These are phyloP conservation scores for Albizia julibrissin DNA, from an alignment of 306 rosid species.

Conservation along the genomic window DNA sequence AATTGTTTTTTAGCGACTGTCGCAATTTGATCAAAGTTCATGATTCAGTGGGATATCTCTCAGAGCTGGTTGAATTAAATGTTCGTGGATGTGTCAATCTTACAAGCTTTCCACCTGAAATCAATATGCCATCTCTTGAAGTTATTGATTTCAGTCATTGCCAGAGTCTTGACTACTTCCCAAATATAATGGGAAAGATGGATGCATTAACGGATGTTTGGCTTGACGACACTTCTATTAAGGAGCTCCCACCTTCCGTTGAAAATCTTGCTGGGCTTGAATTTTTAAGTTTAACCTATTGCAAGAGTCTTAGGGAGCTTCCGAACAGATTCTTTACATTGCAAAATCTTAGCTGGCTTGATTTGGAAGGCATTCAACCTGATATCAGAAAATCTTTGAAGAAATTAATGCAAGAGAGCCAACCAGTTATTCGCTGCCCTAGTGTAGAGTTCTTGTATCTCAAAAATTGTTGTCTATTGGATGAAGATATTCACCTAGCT, in stretches of 20 bases:
- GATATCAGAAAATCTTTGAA: too few relatives aligned
- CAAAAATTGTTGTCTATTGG: background rate
- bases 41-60: background rate
- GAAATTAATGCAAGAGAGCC: too few relatives aligned
- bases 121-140: background rate
- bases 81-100: background rate
- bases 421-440: background rate
- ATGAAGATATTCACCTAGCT: too few relatives aligned
- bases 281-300: background rate
- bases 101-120: background rate
- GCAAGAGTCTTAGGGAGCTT: background rate
- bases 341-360: background rate
- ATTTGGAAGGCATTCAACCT: background rate
- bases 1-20: background rate
- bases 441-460: background rate
- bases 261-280: background rate
- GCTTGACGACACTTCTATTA: background rate
- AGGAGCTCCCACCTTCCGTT: background rate
- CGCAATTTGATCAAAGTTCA: background rate
- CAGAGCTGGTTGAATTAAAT: background rate
- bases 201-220: background rate
- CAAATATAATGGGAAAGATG: slow-evolving; percentile 4
- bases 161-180: background rate
- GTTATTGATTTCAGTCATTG: background rate
- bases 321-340: background rate